Percentiles rank a stretch among this genome's conserved stretches.
phyloP scores from a whole-genome alignment of 1,139 yeast species.

The Sugiyamaella japonica region DNA sequence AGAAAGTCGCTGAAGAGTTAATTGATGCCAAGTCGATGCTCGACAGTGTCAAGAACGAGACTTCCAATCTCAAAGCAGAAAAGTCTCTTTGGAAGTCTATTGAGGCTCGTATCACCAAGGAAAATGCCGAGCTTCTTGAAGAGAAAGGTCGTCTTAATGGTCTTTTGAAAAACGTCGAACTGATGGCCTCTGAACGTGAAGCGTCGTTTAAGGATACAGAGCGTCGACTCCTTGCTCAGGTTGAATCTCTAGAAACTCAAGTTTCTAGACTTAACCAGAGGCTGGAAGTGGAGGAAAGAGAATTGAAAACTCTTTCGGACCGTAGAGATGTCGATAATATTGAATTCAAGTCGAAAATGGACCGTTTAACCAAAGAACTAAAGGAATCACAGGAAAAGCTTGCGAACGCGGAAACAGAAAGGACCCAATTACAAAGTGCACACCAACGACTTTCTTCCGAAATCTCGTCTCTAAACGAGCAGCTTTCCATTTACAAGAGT shows the following conservation, averaged over 20 bases:
- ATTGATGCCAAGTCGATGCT: constrained; percentile 47
- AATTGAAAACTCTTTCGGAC: constrained; percentile 29
- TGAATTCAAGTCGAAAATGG: constrained; percentile 28
- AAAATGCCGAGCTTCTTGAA: constrained; percentile 52
- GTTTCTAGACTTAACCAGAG: constrained; percentile 48
- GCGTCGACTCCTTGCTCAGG: constrained; percentile 51
- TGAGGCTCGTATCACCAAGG: constrained; percentile 56
- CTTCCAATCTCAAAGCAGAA: constrained; percentile 57
- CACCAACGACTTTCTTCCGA: constrained; percentile 41
- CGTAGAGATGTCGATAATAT: constrained; percentile 36
- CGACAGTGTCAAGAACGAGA: constrained; percentile 46
- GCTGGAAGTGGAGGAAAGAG: constrained; percentile 50
- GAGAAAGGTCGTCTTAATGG: constrained; percentile 64
- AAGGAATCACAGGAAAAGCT: constrained; percentile 43
- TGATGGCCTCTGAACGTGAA: constrained; percentile 64
- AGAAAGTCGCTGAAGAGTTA: constrained; percentile 56
- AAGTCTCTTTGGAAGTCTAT: constrained; percentile 51
- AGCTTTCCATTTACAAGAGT: constrained; percentile 37
- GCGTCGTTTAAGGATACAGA: constrained; percentile 52
- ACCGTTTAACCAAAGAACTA: constrained; percentile 36
- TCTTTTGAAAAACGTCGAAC: constrained; percentile 61
- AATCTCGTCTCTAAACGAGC: constrained; percentile 43
- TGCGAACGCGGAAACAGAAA: constrained; percentile 42
- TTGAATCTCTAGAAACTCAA: constrained; percentile 55
- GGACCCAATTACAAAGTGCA: constrained; percentile 39